These are phyloP conservation scores for Exobasidium rhododendri DNA, from an alignment of 1,284 basidiomycete species.

Conservation along the genomic window DNA sequence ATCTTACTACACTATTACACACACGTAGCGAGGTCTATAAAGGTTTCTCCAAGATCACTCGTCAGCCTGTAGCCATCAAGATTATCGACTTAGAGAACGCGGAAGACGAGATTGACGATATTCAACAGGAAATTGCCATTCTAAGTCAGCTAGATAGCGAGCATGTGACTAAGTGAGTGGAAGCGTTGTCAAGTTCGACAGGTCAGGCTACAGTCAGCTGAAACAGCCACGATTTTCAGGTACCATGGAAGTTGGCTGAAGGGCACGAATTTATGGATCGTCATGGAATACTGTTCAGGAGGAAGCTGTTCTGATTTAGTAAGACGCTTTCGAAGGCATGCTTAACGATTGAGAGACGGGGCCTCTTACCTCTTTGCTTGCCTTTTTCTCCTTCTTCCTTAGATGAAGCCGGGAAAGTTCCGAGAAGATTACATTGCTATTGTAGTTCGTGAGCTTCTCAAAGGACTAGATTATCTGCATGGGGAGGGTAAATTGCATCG, in stretches of 20 bases:
- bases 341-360: neutral
- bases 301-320: conserved; percentile 61
- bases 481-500: conserved; percentile 93
- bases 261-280: conserved; percentile 90
- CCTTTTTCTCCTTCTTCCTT: too few species aligned
- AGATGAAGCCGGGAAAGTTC: conserved; percentile 98
- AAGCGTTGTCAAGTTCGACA: neutral
- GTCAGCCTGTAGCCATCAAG: conserved; percentile 67
- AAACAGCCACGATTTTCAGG: conserved; percentile 57
- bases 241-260: conserved; percentile 95
- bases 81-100: conserved; percentile 98
- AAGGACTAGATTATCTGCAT: conserved; percentile 91
- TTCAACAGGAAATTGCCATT: conserved; percentile 98
- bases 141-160: conserved; percentile 94
- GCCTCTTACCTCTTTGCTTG: too few species aligned
- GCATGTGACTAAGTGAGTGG: conserved; percentile 76
- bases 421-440: conserved; percentile 98
- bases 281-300: conserved; percentile 83
- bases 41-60: conserved; percentile 39
- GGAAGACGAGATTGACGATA: conserved; percentile 99
- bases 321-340: conserved; percentile 25
- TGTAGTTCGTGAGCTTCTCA: conserved; percentile 83
- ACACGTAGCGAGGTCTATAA: conserved; percentile 48
- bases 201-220: neutral
- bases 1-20: neutral